Evolutionary conservation across 805 yeast species (phyloP), one percentile per base, ranked within the genome.

Genomic region (Ogataea thermomethanolica): DNA sequence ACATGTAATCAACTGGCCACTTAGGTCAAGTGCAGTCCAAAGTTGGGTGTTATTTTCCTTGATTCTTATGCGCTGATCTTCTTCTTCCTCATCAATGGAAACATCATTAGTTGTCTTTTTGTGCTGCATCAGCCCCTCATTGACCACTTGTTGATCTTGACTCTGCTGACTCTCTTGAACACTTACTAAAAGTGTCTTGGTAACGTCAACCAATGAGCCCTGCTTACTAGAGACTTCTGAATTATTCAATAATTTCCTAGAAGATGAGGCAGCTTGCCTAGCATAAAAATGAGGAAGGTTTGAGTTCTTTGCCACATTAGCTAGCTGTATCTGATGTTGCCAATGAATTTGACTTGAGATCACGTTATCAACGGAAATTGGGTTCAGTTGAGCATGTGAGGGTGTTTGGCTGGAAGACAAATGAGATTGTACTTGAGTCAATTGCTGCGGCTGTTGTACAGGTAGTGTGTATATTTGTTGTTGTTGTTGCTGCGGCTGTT

Each of bases 1-100:
- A 42, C 77, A 74, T 46, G 78, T 69, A 37, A 93, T 70, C 25
- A 91, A 86, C 62, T 93, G 95, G 44, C 96, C 96, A 49, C 95
- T 80, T 49, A 91, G 69, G 66, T 93, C 99, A 49, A 93, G 69
- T 5, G 90, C 91, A 39, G 95, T 84, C 99, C 99, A 93, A 57
- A 85, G 74, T 65, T 90, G 97, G 44, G 81, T 82, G 26, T 84
- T 79, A 56, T 72, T 70, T 21, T 78, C 74, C 46, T 71, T 72
- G 26, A 70, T 64, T 62, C 80, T 71, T 66, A 79, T 74, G 61
- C 84, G 67, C 58, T 80, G 79, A 53, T 77, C 81, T 56, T 80
- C 83, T 53, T 76, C 79, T 55, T 80, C 84, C 53, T 82, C 86
- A 44, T 71, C 67, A 33, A 71, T 69, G 12, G 66, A 54, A 20